Evolutionary conservation across 805 yeast genomes (phyloP), one percentile per base, ranked within the genome.

Genomic region (Debaryomyces tyrocola): DNA sequence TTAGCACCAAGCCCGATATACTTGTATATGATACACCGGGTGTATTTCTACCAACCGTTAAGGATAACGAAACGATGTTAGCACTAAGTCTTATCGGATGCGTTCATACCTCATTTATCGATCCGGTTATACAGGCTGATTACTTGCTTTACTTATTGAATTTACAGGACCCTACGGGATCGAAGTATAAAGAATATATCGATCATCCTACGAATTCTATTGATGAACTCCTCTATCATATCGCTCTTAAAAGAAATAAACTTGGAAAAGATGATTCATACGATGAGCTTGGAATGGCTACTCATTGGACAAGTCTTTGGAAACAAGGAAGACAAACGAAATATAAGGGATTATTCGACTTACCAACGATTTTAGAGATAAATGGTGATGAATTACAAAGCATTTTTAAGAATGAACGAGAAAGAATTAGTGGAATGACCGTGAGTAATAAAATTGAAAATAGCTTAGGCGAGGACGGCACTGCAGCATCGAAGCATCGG

Each of bases 11-110:
- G 24, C 91, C 94, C 0, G 82, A 80, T 29, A 77, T 92, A 2
- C 75, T 82, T 48, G 70, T 91, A 6, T 82, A 87, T 55, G 99
- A 94, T 61, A 87, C 97, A 0, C 99, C 99, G 0, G 99, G 99
- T 1, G 91, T 94, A 4, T 81, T 89, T 47, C 65, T 90, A 10
- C 98, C 99, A 0, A 80, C 82, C 17, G 87, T 83, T 8, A 75
- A 77, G 40, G 77, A 78, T 49, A 62, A 77, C 3, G 81, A 83
- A 50, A 81, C 90, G 1, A 88, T 91, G 94, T 69, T 92, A 20
- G 78, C 84, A 2, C 71, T 91, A 33, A 75, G 87, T 1, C 66
- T 90, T 15, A 82, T 86, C 33, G 95, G 96, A 1, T 84, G 94
- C 40, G 85, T 91, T 5, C 82, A 82, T 47, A 70, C 79, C 4